phyloP scores from a whole-genome alignment of 208 protist species.

The Trypanosoma melophagium region DNA sequence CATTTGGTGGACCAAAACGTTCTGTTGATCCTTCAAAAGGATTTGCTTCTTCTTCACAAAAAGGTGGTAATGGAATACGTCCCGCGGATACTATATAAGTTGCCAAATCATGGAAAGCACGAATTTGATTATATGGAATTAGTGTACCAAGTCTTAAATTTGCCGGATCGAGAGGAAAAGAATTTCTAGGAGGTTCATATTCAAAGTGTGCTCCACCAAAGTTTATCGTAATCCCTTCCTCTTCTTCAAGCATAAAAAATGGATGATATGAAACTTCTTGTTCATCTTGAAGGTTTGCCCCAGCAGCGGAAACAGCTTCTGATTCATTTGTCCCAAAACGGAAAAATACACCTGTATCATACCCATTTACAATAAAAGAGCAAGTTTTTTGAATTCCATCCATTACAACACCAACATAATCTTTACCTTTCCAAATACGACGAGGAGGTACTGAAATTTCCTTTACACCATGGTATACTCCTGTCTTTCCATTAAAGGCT shows the following conservation, averaged over 20 bases:
- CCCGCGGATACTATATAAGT: constrained; percentile 68
- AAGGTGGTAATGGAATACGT: constrained; percentile 68
- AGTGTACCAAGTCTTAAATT: constrained; percentile 71
- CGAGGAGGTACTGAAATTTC: constrained; percentile 14
- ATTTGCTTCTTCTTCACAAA: constrained; percentile 84
- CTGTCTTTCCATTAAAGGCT: constrained; percentile 77
- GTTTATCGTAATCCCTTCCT: constrained; percentile 75
- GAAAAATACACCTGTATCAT: constrained; percentile 42
- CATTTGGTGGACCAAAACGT: constrained; percentile 80
- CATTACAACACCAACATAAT: constrained; percentile 83
- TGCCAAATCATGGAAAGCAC: constrained; percentile 81
- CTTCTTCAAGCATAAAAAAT: constrained; percentile 66
- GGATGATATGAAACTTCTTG: constrained; percentile 53
- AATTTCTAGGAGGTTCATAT: constrained; percentile 65
- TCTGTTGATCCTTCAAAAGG: constrained; percentile 77
- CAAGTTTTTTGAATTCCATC: constrained; percentile 58
- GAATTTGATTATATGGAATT: constrained; percentile 89
- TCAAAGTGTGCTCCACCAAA: constrained; percentile 89
- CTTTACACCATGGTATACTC: constrained; percentile 38
- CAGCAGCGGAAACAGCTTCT: constrained; percentile 29
- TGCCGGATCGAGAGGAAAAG: constrained; percentile 77
- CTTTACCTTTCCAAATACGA: constrained; percentile 60
- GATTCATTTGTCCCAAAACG: constrained; percentile 45
- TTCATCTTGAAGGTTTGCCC: constrained; percentile 18
- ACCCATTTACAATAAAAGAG: constrained; percentile 74